These are phyloP conservation scores for Cnidoscolus chayamansa DNA, from an alignment of 441 rosid genomes.

Conservation along the genomic window DNA sequence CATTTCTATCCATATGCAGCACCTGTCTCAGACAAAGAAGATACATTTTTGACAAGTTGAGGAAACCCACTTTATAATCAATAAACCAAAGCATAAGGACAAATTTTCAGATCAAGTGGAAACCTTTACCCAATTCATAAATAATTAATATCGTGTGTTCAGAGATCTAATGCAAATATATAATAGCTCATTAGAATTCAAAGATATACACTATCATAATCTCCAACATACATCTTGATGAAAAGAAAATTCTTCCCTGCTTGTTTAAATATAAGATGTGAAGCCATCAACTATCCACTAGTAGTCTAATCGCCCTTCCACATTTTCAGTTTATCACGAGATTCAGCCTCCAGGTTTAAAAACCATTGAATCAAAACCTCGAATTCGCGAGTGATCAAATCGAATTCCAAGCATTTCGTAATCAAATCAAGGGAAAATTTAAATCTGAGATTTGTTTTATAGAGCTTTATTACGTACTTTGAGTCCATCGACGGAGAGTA, in stretches of 20 bases:
- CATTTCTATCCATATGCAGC: conserved; percentile 85
- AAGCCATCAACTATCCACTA: no score
- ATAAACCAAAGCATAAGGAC: background rate
- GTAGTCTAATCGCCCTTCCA: no score
- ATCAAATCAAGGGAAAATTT: no score
- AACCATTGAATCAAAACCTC: no score
- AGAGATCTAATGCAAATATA: no score
- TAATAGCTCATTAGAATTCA: background rate
- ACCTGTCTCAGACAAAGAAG: conserved; percentile 37
- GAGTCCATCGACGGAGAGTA: conserved; percentile 6
- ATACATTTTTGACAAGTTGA: background rate
- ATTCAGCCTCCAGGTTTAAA: no score
- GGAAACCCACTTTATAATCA: background rate
- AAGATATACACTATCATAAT: background rate
- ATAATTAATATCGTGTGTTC: background rate
- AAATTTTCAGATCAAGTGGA: background rate
- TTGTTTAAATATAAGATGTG: no score
- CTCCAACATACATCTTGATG: background rate
- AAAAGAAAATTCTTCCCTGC: no score
- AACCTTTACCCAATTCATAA: background rate
- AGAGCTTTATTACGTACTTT: background rate
- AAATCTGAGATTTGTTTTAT: no score
- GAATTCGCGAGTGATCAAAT: no score
- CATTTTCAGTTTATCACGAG: no score
- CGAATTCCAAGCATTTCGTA: no score